Evolutionary conservation across 768 basidiomycete species (phyloP), one percentile per base, ranked within the genome.

Genomic region (Lactarius deliciosus): DNA sequence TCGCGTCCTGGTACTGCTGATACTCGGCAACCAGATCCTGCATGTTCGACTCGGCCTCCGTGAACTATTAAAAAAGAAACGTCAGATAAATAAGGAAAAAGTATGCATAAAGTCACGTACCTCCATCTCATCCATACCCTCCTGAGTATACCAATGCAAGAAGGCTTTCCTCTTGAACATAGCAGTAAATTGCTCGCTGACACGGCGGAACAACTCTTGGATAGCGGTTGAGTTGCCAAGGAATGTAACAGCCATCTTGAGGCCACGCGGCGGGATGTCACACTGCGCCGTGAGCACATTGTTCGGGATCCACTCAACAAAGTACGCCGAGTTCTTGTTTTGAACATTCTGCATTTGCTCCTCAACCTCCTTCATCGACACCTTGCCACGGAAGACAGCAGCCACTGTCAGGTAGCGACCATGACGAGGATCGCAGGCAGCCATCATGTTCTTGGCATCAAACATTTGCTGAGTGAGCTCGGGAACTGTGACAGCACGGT

Each of bases 391-490:
- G 94, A 97, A 99, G 73, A 95, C 89, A 70, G 95, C 94, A 34
- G 95, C 94, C 70, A 90, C 96, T 47, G 97, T 99, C 68, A 99
- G 89, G 82, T 98, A 99, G 73, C 95, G 92, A 69, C 97, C 97
- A 72, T 97, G 92, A 75, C 95, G 83, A 50, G 97, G 97, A 81
- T 98, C 95, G 28, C 92, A 92, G 28, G 97, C 97, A 72, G 96
- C 94, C 95, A 98, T 96, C 94, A 96, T 96, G 89, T 98, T 98
- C 87, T 97, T 98, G 55, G 95, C 93, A 73, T 98, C 96, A 78
- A 98, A 99, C 96, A 98, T 98, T 75, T 99, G 97, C 76, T 94
- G 91, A 9, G 97, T 98, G 68, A 99, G 85, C 79, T 99, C 97
- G 38, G 97, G 94, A 47, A 99, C 96, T 64, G 92, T 93, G 73